Percentiles rank a stretch among this genome's conserved stretches.
phyloP scores from a whole-genome alignment of 78 protist genomes.

The Guillardia theta region DNA sequence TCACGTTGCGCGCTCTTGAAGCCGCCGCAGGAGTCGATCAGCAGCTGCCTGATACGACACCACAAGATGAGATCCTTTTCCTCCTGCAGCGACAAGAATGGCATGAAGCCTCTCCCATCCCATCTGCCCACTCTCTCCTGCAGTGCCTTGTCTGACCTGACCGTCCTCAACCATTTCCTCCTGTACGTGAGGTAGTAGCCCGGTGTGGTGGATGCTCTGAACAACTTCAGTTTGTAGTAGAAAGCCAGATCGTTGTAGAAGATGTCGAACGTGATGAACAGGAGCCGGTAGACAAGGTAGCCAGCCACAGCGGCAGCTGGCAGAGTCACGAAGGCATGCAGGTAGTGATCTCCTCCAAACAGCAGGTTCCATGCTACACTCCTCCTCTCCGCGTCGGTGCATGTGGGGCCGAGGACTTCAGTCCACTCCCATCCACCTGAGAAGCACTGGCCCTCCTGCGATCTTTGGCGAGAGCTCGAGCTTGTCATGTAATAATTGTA shows the following conservation, averaged over 20 bases:
- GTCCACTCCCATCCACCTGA: too few relatives aligned
- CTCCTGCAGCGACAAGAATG: not conserved
- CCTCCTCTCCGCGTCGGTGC: too few relatives aligned
- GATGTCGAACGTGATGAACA: constrained; percentile 31
- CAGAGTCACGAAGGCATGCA: not conserved
- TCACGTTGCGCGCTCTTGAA: constrained; percentile 4
- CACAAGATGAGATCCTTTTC: not conserved
- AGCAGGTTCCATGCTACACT: too few relatives aligned
- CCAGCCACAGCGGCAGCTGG: not conserved
- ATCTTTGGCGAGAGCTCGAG: too few relatives aligned
- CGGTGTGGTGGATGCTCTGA: not conserved
- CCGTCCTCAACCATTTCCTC: not conserved
- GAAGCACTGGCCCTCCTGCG: too few relatives aligned
- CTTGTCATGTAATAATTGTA: not conserved
- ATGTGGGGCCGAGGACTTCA: not conserved
- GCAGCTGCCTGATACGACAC: not conserved
- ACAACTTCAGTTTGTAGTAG: constrained; percentile 6
- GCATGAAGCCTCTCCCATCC: not conserved
- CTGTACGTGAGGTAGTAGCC: constrained; percentile 24
- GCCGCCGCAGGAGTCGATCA: not conserved
- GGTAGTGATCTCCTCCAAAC: not conserved
- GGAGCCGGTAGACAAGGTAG: constrained; percentile 9
- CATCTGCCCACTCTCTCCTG: not conserved
- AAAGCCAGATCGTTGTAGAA: constrained; percentile 34
- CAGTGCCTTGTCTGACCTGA: not conserved